Base-by-base conservation (phyloP, 495 filamentous ascomycete species). In the Amphirosellinia nigrospora region DNA sequence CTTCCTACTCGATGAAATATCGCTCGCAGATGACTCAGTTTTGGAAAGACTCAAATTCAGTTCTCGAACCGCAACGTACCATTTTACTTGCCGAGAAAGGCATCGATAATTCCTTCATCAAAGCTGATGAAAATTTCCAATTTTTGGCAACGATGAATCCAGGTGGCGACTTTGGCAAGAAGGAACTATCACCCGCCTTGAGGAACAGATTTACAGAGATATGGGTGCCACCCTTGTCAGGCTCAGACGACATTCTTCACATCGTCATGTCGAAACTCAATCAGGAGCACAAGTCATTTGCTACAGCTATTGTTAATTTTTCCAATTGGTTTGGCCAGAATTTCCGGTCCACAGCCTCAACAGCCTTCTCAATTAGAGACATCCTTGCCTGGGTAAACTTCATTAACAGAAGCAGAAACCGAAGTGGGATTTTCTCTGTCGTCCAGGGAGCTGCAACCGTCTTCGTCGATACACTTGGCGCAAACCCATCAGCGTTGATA, bases 91-190 rank as follows among this genome's bases (percentile, higher is more conserved):
- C 96, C 2, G 96, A 99, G 79, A 98, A 98, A 78, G 96, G 96
- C 0, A 87, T 92, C 1, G 84, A 90, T 39, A 89, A 96, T 74
- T 91, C 93, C 8, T 89, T 92, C 72, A 84, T 99, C 46, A 84
- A 86, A 45, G 96, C 91, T 26, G 79, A 86, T n/a, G 84, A 90
- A 34, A 94, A 92, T 1, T 99, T 98, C 80, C 95, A 98, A 76
- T 97, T 98, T 75, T 83, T 98, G 56, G 95, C 96, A 19, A 99
- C 96, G 3, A 99, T 99, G 96, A 99, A 99, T 72, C 96, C 96
- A 10, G 96, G 96, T 45, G 96, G 96, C 65, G 96, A 99, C 75
- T 98, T 97, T 78, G 96, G 96, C 66, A 99, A 99, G 77, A 91
- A 92, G 72, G 96, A 99, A 78, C 89, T 99, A 55, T 98, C 96